Evolutionary conservation across 2,329 filamentous ascomycete genomes (phyloP), one percentile per base, ranked within the genome.

Genomic region (Orbilia blumenaviensis): DNA sequence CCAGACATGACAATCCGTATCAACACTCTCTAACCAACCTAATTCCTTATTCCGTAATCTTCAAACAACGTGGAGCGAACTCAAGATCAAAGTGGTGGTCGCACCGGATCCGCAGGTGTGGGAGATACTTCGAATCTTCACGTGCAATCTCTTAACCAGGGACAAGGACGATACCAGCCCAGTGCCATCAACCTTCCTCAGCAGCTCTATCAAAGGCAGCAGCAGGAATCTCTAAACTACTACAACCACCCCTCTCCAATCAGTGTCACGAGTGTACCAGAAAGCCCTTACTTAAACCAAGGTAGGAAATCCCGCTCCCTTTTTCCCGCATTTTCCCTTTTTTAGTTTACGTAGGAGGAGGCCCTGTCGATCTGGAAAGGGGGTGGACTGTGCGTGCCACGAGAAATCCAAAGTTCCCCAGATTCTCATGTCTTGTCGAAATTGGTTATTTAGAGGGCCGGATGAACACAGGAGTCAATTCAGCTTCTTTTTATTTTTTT

Each of bases 211-310:
- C 71, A 75, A 38, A 67, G 71, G 38, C 71, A 67, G 52, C 71
- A 75, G 54, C 71, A 75, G 63, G 71, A 75, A 63, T 64, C 71
- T 68, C 18, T 75, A 38, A 75, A 75, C 18, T 75, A 75, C 56
- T 75, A 75, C 46, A 75, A 62, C 25, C 71, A 75, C 41, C 63
- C 71, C 34, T 75, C 71, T 63, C 71, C 71, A 60, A 66, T 75
- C 25, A 75, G 71, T 52, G 71, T 75, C 32, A 68, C 71, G 56
- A 75, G 71, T 48, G 71, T 75, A 27, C 67, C 71, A 25, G 71
- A 75, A 50, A 75, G 67, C 71, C 71, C 71, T 75, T 75, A 75
- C 71, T 68, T 75, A 3, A 75, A 75, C 16, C 71, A 75, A 75
- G 71, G 71, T 75, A 48, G 48, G 71, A 68, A 67, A 50, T 38